Percentiles rank a stretch among this genome's conserved stretches.
phyloP scores from a whole-genome alignment of 495 filamentous ascomycete genomes.

The Penicillium cataractarum region DNA sequence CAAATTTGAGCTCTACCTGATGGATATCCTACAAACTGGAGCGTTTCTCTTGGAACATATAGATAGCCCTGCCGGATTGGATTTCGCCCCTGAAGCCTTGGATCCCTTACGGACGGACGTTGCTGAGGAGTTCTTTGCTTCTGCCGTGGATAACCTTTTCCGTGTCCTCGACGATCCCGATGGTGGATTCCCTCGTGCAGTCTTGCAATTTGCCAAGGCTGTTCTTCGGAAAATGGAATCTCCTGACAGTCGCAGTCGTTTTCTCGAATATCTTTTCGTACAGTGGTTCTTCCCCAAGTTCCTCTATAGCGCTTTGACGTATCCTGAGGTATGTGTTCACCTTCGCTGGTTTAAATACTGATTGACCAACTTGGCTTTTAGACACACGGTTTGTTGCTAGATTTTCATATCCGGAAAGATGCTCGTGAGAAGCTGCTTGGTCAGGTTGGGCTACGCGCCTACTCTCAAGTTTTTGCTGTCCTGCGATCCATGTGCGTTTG shows the following conservation, averaged over 20 bases:
- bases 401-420: constrained; percentile 89
- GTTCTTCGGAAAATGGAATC: constrained; percentile 76
- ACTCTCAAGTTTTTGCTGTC: constrained; percentile 66
- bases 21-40: constrained; percentile 90
- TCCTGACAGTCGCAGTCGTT: constrained; percentile 68
- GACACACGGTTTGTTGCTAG: constrained; percentile 84
- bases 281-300: constrained; percentile 93
- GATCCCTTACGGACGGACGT: constrained; percentile 76
- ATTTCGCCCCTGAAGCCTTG: constrained; percentile 49
- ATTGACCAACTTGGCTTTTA: constrained; percentile 33
- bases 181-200: constrained; percentile 82
- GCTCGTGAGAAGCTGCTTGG: constrained; percentile 87
- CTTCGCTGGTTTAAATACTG: constrained; percentile 3
- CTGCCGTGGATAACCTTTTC: constrained; percentile 81
- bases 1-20: constrained; percentile 90
- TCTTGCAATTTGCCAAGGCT: constrained; percentile 78
- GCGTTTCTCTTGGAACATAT: constrained; percentile 85
- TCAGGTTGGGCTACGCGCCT: constrained; percentile 75
- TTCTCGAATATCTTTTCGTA: constrained; percentile 77
- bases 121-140: constrained; percentile 87
- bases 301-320: constrained; percentile 79
- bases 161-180: constrained; percentile 76
- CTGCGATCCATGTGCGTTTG: constrained; percentile 51
- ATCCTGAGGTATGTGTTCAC: constrained; percentile 73
- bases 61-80: constrained; percentile 53